Conservation (phyloP, 2,329 filamentous ascomycete species). For the Colletotrichum simmondsii region DNA sequence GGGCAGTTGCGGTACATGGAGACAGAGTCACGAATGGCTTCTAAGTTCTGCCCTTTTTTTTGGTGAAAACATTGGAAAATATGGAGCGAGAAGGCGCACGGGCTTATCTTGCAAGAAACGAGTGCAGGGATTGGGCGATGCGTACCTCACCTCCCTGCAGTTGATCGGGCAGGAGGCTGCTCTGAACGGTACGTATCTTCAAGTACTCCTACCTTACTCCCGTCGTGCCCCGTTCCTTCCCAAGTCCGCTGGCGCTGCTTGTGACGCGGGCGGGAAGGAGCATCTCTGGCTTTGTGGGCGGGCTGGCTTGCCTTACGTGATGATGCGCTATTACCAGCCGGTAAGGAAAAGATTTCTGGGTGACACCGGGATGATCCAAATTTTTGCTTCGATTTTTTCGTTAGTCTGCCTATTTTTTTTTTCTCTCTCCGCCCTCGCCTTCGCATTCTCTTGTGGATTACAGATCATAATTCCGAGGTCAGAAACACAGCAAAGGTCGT, state of each 20-base stretch:
- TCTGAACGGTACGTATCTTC: background rate
- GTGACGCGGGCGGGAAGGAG: background rate
- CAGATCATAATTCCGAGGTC: background rate
- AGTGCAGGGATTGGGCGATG: background rate
- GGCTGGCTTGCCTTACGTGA: conserved; percentile 24
- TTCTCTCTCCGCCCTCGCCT: background rate
- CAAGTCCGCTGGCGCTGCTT: background rate
- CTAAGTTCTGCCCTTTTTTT: background rate
- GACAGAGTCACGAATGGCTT: background rate
- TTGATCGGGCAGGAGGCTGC: conserved; percentile 1
- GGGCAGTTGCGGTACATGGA: background rate
- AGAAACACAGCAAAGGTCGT: background rate
- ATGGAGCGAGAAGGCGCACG: background rate
- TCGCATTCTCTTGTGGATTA: background rate
- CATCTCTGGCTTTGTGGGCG: background rate
- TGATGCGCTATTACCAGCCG: conserved; percentile 18
- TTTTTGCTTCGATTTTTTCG: conserved; percentile 12
- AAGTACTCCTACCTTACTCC: background rate
- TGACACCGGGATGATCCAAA: conserved; percentile 23
- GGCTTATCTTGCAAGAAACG: background rate
- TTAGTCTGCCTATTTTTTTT: background rate
- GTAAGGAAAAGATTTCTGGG: background rate
- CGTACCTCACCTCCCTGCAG: conserved; percentile 1
- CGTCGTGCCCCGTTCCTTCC: background rate
- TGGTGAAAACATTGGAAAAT: background rate